Base-by-base conservation (phyloP, 2,329 filamentous ascomycete genomes). In the Colletotrichum lentis region DNA sequence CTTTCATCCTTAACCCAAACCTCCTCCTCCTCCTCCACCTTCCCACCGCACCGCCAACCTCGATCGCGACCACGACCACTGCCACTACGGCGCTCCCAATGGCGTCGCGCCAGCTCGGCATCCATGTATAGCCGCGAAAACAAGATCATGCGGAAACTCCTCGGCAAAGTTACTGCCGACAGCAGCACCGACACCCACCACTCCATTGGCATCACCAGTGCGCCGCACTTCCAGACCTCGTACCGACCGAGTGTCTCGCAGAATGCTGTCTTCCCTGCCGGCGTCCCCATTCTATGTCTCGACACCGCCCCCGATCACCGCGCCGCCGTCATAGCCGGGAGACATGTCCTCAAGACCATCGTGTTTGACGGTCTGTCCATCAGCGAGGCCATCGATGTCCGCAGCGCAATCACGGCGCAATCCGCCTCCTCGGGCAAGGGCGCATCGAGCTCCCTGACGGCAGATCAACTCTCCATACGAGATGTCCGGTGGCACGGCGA, bases 401-500 rank as follows among this genome's bases (percentile, higher is more conserved):
- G 87, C 63, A 80, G 85, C 16, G 80, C 84, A 20, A 88, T 90
- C 65, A 80, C 80, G 16, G 79, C 83, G 12, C 84, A 86, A 67
- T 79, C 81, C 56, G 75, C 80, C 5, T 77, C 80, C 5, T 77
- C 83, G 31, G 78, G 80, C 53, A 81, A 82, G 60, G 77, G 77
- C 6, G 81, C 77, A 57, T 77, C 79, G 22, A 77, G 79, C 20
- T 72, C 73, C 27, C 57, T 72, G 41, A 68, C 66, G 14, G 69
- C 81, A 55, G 88, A 90, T 69, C 87, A 90, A 75, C 80, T 90
- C 56, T 88, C 87, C 43, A 89, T 90, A 70, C 85, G 85, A 71
- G 86, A 89, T 69, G 86, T 88, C 57, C 88, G 86, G 74, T 88
- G 88, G 83, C 81, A 85, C 37, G 81, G 79, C 64, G 81, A 83